These are phyloP conservation scores for Neophaeococcomyces aloes DNA, from an alignment of 2,329 filamentous ascomycete genomes.

Conservation along the genomic window DNA sequence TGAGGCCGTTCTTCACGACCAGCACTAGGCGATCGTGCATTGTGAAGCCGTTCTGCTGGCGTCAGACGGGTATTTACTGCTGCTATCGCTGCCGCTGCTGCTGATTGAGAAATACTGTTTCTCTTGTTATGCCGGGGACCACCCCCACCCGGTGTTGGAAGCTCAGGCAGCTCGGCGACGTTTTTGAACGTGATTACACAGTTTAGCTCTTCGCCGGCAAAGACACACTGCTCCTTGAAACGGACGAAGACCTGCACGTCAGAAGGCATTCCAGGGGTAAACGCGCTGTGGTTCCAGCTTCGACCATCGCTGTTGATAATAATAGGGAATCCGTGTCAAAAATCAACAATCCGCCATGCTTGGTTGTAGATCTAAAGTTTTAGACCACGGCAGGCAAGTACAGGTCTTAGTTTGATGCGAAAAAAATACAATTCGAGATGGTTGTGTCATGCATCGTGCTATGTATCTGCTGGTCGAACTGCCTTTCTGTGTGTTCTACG, in stretches of 20 bases:
- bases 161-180: conserved; percentile 45
- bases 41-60: conserved; percentile 1
- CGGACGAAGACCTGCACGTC: conserved; percentile 93
- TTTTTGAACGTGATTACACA: conserved; percentile 97
- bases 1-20: conserved; percentile 4
- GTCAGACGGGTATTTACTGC: conserved; percentile 10
- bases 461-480: too few species aligned
- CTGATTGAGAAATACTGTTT: conserved; percentile 18
- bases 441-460: too few species aligned
- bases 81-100: conserved; percentile 9
- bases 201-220: conserved; percentile 89
- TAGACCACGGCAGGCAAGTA: too few species aligned
- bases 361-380: too few species aligned
- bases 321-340: too few species aligned
- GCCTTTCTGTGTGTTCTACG: too few species aligned
- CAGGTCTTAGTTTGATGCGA: too few species aligned
- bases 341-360: too few species aligned
- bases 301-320: neutral
- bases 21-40: conserved; percentile 6
- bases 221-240: conserved; percentile 90
- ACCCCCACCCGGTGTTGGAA: conserved; percentile 21
- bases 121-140: conserved; percentile 20
- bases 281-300: neutral
- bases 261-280: conserved; percentile 38
- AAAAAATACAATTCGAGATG: too few species aligned